These are phyloP conservation scores for Syncephalastrum racemosum DNA, from an alignment of 371 early-diverging fungal species.

Conservation along the genomic window DNA sequence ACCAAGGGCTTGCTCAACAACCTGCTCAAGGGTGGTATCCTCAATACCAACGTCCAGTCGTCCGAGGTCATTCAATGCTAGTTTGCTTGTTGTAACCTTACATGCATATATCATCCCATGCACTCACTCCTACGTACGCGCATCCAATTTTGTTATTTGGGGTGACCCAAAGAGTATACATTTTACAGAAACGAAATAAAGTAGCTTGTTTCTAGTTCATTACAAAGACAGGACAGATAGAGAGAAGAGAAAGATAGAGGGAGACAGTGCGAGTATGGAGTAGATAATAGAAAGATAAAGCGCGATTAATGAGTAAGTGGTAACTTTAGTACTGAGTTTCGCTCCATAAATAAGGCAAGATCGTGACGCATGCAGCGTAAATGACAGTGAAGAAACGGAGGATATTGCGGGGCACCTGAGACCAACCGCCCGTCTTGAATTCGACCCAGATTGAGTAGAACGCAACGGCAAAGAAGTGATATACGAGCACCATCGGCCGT, in stretches of 20 bases:
- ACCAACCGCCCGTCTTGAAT: constrained; percentile 38
- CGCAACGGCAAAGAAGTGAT: constrained; percentile 87
- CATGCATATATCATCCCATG: no score
- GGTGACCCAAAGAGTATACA: neutral
- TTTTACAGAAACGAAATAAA: neutral
- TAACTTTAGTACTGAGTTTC: constrained; percentile 45
- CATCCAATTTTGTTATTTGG: no score
- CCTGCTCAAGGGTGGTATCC: constrained; percentile 3
- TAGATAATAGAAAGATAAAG: constrained; percentile 4
- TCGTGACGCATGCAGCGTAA: constrained; percentile 55
- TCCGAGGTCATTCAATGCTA: constrained; percentile 1
- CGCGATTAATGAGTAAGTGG: neutral
- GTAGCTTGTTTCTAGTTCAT: neutral
- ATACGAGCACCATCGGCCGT: constrained; percentile 65
- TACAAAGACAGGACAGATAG: neutral
- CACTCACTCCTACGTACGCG: no score
- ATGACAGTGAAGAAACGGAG: constrained; percentile 42
- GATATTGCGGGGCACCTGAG: constrained; percentile 36
- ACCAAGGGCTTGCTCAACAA: constrained; percentile 1
- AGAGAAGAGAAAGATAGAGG: neutral
- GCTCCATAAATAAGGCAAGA: constrained; percentile 57
- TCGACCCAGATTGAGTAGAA: constrained; percentile 61
- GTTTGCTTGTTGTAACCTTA: neutral
- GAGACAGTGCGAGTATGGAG: neutral
- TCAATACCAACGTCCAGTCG: constrained; percentile 1